Evolutionary conservation across 2,329 filamentous ascomycete genomes (phyloP).

Genomic region (Gremmenia infestans): DNA sequence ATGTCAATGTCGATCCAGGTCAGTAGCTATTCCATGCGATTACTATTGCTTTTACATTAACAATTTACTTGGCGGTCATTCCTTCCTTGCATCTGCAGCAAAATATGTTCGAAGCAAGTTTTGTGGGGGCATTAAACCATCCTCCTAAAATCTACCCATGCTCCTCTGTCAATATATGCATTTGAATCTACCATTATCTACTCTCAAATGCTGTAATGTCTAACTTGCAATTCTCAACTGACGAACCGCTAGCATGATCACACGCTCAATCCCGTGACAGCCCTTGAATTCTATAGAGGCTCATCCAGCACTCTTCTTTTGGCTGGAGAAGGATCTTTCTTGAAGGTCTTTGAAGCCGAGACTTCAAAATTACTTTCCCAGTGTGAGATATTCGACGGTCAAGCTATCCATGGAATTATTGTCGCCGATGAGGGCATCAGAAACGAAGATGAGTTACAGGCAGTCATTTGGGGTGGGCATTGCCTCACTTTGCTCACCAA

Average conservation of each 20-base stretch:
- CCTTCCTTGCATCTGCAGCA: too few relatives aligned
- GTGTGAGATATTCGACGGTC: constrained; percentile 56
- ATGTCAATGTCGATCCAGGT: constrained; percentile 23
- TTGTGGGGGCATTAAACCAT: neutral
- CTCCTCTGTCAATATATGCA: neutral
- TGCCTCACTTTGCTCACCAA: constrained; percentile 38
- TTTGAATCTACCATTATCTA: neutral
- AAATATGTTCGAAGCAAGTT: neutral
- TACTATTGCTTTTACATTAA: neutral
- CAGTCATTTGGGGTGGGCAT: constrained; percentile 68
- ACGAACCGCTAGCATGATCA: constrained; percentile 26
- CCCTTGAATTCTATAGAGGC: constrained; percentile 47
- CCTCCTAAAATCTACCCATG: too few relatives aligned
- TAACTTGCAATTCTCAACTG: neutral
- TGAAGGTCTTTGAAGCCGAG: constrained; percentile 45
- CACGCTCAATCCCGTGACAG: constrained; percentile 49
- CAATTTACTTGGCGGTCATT: too few relatives aligned
- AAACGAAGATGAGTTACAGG: constrained; percentile 18
- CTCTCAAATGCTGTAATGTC: neutral
- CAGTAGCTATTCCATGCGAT: neutral
- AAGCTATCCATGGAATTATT: constrained; percentile 70
- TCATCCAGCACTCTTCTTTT: constrained; percentile 41
- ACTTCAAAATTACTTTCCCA: constrained; percentile 36
- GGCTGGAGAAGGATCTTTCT: constrained; percentile 54
- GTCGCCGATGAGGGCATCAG: constrained; percentile 30